Percentiles rank a stretch among this genome's conserved stretches.
phyloP scores from a whole-genome alignment of 1,284 basidiomycete genomes.

The Schizopora paradoxa region DNA sequence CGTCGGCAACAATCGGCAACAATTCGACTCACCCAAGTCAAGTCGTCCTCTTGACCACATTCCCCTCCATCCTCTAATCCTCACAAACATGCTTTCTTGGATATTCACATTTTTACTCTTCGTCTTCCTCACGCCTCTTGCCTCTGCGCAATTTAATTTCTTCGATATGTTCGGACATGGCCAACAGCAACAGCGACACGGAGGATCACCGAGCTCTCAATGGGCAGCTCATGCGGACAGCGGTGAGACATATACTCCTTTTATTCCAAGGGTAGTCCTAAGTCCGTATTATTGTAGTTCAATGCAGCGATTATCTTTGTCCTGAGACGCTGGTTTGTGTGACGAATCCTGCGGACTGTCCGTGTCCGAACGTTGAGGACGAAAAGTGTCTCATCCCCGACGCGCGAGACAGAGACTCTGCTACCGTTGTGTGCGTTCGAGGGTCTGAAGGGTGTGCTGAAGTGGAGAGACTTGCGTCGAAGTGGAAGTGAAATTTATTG shows the following conservation, averaged over 20 bases:
- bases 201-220: constrained; percentile 44
- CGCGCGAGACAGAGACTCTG: constrained; percentile 34
- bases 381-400: constrained; percentile 56
- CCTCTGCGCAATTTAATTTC: constrained; percentile 53
- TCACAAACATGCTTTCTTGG: no score
- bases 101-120: no score
- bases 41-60: no score
- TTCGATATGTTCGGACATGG: constrained; percentile 59
- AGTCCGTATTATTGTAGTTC: constrained; percentile 42
- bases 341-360: constrained; percentile 46
- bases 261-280: no score
- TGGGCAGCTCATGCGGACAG: constrained; percentile 53
- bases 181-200: constrained; percentile 45
- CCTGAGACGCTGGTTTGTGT: constrained; percentile 59
- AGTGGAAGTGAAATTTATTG: constrained; percentile 24
- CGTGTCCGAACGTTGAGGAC: constrained; percentile 56
- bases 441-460: constrained; percentile 47
- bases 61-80: no score
- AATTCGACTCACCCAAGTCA: no score
- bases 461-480: constrained; percentile 42
- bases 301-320: constrained; percentile 55
- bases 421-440: constrained; percentile 52
- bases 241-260: constrained; percentile 24
- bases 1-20: no score
- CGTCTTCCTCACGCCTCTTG: no score